A percentile compares a stretch with the other conserved stretches of the same genome.
Evolutionary conservation across 768 basidiomycete genomes (phyloP).

Genomic region (Russula lepida): DNA sequence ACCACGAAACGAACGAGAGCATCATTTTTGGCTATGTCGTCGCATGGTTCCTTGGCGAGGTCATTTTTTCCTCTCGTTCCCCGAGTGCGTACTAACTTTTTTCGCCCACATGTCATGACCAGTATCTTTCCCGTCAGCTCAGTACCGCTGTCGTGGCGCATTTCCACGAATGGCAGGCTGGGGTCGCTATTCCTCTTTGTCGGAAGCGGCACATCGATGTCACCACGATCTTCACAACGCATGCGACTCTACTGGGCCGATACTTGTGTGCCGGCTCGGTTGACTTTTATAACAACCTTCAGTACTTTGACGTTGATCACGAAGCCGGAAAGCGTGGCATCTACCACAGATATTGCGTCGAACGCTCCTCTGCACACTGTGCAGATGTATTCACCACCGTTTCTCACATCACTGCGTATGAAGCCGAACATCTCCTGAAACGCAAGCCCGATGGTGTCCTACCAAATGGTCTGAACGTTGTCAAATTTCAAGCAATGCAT

Average conservation of each 20-base stretch:
- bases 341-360: constrained; percentile 97
- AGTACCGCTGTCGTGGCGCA: constrained; percentile 88
- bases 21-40: constrained; percentile 97
- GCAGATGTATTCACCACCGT: constrained; percentile 98
- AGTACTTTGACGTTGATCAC: constrained; percentile 99
- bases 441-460: constrained; percentile 95
- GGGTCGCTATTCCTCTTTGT: constrained; percentile 89
- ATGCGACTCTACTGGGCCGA: constrained; percentile 95
- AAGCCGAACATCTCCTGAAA: constrained; percentile 92
- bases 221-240: constrained; percentile 97
- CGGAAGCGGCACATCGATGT: constrained; percentile 96
- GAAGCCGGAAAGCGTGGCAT: constrained; percentile 99
- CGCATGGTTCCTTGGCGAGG: constrained; percentile 99
- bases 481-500: constrained; percentile 99
- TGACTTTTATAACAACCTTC: constrained; percentile 99
- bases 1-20: constrained; percentile 97
- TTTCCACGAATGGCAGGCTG: constrained; percentile 99
- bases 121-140: constrained; percentile 79
- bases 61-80: constrained; percentile 25
- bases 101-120: constrained; percentile 13
- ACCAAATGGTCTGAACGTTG: constrained; percentile 95
- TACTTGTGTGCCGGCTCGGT: constrained; percentile 98
- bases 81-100: constrained; percentile 8
- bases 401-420: constrained; percentile 97
- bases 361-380: constrained; percentile 88